Base-by-base conservation (phyloP, 2,329 filamentous ascomycete species). In the Hortaea werneckii region DNA sequence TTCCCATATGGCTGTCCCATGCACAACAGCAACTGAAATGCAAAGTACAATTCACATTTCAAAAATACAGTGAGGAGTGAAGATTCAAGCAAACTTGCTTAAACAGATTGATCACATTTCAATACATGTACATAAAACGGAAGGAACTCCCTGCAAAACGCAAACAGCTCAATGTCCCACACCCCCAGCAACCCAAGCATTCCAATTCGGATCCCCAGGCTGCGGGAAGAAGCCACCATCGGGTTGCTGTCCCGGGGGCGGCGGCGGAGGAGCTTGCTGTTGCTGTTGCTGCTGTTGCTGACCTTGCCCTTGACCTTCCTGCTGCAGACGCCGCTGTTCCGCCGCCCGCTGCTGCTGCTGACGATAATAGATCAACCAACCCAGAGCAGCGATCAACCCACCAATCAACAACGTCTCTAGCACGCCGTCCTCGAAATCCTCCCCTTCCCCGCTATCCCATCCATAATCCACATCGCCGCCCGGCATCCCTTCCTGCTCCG, bases 321-420 rank as follows among this genome's bases (percentile, higher is more conserved):
- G 60, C 48, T 70, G 70, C 53, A 73, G 70, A 51, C 67, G 66
- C 42, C 65, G 48, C 32, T 66, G 58, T 52, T 67, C 65, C 54
- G 82, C 72, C 6, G 52, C 55, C 9, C 47, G 52, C 41, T 52
- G 43, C 44, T 53, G 83, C 49, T 80, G 72, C 59, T 79, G 80
- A 13, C 86, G 74, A 63, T 92, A 90, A 66, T 88, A 94, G 11
- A 96, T 75, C 29, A 96, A 70, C 43, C 85, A 78, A 0, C 85
- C 79, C 44, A 96, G 72, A 0, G 80, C 79, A 10, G 81, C 80
- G 0, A 85, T 82, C 10, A 96, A 69, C 1, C 78, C 82, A 10
- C 95, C 72, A 50, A 98, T 94, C 39, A 94, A 71, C 26, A 95
- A 67, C 38, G 84, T 90, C 65, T 96, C 92, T 8, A 95, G 54